Evolutionary conservation across 129 eudicot species (phyloP).

Genomic region (Pseudognaphalium luteoalbum): DNA sequence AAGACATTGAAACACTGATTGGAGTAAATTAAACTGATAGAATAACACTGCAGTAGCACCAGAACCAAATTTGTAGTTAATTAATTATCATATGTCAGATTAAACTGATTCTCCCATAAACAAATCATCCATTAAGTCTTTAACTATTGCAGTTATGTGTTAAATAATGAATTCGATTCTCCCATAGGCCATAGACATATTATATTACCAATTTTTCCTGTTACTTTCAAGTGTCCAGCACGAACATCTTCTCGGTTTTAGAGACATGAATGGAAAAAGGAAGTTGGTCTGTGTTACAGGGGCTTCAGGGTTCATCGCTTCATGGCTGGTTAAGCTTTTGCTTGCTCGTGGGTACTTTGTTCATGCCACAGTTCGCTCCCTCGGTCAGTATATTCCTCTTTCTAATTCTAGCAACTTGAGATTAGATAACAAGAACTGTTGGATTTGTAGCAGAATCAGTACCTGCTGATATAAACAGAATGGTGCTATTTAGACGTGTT

Average conservation of each 20-base stretch:
- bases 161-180: background rate
- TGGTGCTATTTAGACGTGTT: background rate
- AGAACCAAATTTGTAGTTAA: background rate
- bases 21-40: background rate
- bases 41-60: background rate
- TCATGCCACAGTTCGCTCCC: constrained; percentile 46
- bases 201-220: background rate
- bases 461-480: background rate
- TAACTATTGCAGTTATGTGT: too few species aligned
- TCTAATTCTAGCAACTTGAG: background rate
- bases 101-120: too few species aligned
- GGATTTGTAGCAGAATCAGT: constrained; percentile 34
- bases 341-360: constrained; percentile 54
- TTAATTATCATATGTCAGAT: background rate
- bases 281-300: constrained; percentile 59
- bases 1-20: background rate
- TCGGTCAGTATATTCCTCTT: constrained; percentile 24
- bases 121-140: background rate
- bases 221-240: background rate
- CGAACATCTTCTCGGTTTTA: background rate
- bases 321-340: constrained; percentile 56
- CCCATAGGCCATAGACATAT: background rate
- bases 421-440: too few species aligned
- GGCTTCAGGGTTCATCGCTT: constrained; percentile 62
- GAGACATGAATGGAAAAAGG: constrained; percentile 26